phyloP scores from a whole-genome alignment of 257 asterid species.

The Mentha longifolia region DNA sequence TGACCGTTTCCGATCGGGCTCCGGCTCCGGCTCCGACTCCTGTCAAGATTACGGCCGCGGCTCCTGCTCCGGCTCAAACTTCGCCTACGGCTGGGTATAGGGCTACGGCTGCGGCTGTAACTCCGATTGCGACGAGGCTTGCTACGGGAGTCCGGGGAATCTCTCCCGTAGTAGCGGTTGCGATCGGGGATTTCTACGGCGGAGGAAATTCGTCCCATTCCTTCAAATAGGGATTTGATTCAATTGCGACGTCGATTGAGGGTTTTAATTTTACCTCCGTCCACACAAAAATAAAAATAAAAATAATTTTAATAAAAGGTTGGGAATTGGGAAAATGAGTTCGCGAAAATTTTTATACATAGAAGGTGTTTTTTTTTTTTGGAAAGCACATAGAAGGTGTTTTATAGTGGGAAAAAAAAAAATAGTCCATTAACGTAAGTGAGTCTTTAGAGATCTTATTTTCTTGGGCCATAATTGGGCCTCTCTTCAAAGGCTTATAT shows the following conservation, averaged over 20 bases:
- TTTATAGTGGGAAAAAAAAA: no score
- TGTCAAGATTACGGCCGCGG: slow-evolving; percentile 31
- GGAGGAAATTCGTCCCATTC: slow-evolving; percentile 71
- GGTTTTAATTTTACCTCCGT: no score
- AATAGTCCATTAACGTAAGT: no score
- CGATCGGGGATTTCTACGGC: slow-evolving; percentile 60
- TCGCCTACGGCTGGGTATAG: slow-evolving; percentile 41
- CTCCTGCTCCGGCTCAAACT: slow-evolving; percentile 46
- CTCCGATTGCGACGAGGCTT: slow-evolving; percentile 38
- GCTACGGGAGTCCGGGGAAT: slow-evolving; percentile 48
- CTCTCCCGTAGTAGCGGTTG: slow-evolving; percentile 43
- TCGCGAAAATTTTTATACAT: no score
- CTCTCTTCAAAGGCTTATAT: no score
- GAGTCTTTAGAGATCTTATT: no score
- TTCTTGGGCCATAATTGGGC: no score
- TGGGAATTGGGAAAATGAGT: no score
- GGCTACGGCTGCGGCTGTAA: slow-evolving; percentile 44
- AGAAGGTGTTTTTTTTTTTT: no score
- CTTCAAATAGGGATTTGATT: background rate
- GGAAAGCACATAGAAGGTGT: no score
- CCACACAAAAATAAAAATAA: no score
- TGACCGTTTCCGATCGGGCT: slow-evolving; percentile 54
- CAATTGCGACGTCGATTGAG: background rate
- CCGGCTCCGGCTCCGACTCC: slow-evolving; percentile 45
- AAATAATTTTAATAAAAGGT: no score